Base-by-base conservation (phyloP, 2,329 filamentous ascomycete genomes). In the Alternaria sp. region DNA sequence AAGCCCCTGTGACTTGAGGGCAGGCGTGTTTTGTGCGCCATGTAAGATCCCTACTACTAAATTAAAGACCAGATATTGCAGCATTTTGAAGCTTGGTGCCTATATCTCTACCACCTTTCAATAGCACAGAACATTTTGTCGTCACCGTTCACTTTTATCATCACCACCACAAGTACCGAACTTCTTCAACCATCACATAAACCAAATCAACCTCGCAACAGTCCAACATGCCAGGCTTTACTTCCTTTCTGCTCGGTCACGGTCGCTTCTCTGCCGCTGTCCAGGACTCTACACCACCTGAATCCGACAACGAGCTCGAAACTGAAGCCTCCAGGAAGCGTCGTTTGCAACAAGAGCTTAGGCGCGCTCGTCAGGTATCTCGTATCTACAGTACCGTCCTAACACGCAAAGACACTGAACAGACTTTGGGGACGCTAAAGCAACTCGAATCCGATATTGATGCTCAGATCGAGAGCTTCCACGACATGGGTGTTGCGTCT, bases 171-270 rank as follows among this genome's bases (percentile, higher is more conserved):
- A 34, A 34, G 12, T 32, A n/a, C 46, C 8, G 22, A 36, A 25
- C 46, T 25, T 43, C 11, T 25, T 14, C 30, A 8, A 36, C 18
- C 8, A 36, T 20, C 30, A 25, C 5, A 34, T 25, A 25, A 25
- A 53, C 32, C 40, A 30, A 2, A 11, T 2, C 5, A 44, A 6
- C 12, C 9, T 8, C 40, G 18, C 9, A 9, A 11, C 27, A 44
- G 20, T 10, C 20, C 53, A 49, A 16, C 16, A 56, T 56, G 53
- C 53, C 53, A 49, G 43, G 53, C 43, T 56, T 56, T 27, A 56
- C 28, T 20, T 56, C 53, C 43, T 48, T 56, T 43, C 43, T 49
- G 30, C 32, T 49, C 22, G 25, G 40, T 16, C 40, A 38, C 18
- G 30, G 45, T 30, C 18, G 20, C 20, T 36, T 20, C 40, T 43